Evolutionary conservation across 2,329 filamentous ascomycete genomes (phyloP), one percentile per base, ranked within the genome.

Genomic region (Sarocladium oryzae): DNA sequence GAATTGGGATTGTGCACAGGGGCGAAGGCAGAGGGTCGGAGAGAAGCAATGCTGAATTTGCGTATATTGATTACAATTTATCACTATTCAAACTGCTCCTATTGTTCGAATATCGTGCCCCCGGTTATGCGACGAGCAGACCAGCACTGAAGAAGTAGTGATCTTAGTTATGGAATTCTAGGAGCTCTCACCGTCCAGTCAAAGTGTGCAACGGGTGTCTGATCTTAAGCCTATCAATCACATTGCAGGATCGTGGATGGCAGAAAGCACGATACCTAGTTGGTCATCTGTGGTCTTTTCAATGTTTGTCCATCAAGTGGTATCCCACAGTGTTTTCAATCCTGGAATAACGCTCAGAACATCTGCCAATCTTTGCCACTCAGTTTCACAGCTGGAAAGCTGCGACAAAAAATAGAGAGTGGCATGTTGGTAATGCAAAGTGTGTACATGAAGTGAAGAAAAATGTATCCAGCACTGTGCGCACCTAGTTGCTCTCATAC

Each of bases 401-500:
- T 13, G 28, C 4, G n/a, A 45, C 23, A 18, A n/a, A 20, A n/a
- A 13, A n/a, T n/a, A 10, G 6, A n/a, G 16, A 21, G 16, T n/a
- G 21, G n/a, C n/a, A n/a, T n/a, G n/a, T 15, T 26, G 3, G 21
- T 26, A 9, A 28, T 37, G 21, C 3, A 15, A 21, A 15, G 16
- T 48, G 33, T 48, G 28, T 48, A 48, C 43, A 33, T 48, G 43
- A 32, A 45, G 10, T 20, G 43, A 48, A 33, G 21, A 7, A 6
- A 3, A 11, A 21, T 5, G 23, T 16, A 9, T 7, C 21, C 8
- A 28, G 24, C n/a, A 8, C 40, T 18, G 26, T 51, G 55, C 4
- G 23, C 13, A n/a, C 15, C 21, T 58, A 59, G 26, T 41, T 40
- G n/a, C 55, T 57, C 49, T 65, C 58, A 53, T 71, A 70, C n/a